Conservation (phyloP, 192 early-diverging fungal species). For the Phlyctochytrium arcticum region DNA sequence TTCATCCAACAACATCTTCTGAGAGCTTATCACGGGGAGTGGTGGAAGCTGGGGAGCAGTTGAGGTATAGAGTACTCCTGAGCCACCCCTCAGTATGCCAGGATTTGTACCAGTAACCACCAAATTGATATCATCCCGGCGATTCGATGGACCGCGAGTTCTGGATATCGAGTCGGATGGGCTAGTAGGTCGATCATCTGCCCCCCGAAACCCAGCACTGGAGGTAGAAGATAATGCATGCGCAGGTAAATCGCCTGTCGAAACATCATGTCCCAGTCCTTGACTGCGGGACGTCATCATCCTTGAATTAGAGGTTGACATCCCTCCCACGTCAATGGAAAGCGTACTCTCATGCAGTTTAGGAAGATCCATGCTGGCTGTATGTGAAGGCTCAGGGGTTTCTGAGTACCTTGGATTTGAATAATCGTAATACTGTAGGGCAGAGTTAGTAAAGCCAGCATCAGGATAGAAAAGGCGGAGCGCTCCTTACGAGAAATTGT, state of each 20-base stretch:
- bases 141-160: neutral
- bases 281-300: neutral
- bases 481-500: constrained; percentile 8
- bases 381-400: neutral
- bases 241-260: neutral
- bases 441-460: neutral
- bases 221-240: neutral
- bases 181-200: too few species aligned
- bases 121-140: neutral
- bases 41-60: neutral
- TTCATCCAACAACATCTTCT: constrained; percentile 2
- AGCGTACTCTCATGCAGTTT: constrained; percentile 1
- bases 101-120: neutral
- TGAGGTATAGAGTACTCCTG: neutral
- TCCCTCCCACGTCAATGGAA: constrained; percentile 5
- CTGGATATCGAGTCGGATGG: too few species aligned
- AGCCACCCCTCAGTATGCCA: neutral
- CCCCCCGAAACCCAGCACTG: too few species aligned
- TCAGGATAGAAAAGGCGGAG: neutral
- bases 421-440: constrained; percentile 17
- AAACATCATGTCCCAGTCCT: neutral
- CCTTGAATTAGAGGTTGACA: too few species aligned
- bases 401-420: constrained; percentile 5
- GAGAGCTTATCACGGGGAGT: neutral
- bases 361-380: neutral